Base-by-base conservation (phyloP, 306 rosid species). In the Rosa lucieae region DNA sequence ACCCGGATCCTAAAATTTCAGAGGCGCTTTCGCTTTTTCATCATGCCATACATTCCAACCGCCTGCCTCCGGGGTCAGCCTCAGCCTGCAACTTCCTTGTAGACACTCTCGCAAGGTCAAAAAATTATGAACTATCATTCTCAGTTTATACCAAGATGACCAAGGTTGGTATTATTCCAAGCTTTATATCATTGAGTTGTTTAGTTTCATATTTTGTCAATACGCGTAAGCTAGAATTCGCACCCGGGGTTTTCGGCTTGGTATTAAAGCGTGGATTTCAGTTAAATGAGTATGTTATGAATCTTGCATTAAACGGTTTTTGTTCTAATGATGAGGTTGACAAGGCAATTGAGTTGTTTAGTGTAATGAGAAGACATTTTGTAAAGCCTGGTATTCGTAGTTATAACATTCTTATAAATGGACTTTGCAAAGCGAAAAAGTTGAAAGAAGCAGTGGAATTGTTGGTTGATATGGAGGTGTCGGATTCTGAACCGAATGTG, bases 11-110 rank as follows among this genome's bases (percentile, higher is more conserved):
- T 44, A 85, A 79, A 7, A 83, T 81, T 62, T 63, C 83, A 0
- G 87, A 90, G 70, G 97, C 95, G 0, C 67, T 92, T 84, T 88
- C 92, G 7, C 83, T 83, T 42, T 94, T 94, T 74, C 72, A 85
- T 67, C 80, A 68, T 4, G 73, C 89, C 59, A 42, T 89, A n/a
- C 88, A 82, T 49, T 82, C 93, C 12, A 58, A 75, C 76, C 76
- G 78, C 20, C 48, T 71, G 9, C 95, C 88, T 42, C 83, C 92
- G 29, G 81, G 74, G 26, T 67, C 77, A 42, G 20, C 84, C 47
- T 48, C 77, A 29, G 20, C 84, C 48, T 89, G 91, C 84, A 86
- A 80, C 81, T 79, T 83, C 56, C 92, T 94, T 23, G 80, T 95
- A 5, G 81, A 83, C 44, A 74, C 79, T 69, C 89, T 95, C 14